Percentiles rank a stretch among this genome's conserved stretches.
Evolutionary conservation across 1,139 yeast genomes (phyloP).

Genomic region (Yamadazyma blattariae): DNA sequence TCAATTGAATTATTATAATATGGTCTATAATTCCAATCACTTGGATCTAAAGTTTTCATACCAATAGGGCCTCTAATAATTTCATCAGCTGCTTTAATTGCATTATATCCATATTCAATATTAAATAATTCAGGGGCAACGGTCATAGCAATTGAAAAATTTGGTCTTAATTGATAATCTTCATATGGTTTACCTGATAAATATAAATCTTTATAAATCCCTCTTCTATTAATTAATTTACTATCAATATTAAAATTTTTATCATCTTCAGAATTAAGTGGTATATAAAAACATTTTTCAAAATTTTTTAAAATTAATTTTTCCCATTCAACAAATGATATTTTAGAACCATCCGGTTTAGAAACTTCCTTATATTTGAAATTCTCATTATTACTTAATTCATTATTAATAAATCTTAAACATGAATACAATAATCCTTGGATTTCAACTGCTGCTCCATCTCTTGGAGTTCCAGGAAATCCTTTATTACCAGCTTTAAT

Average conservation of each 20-base stretch:
- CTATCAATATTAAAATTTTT: conserved; percentile 58
- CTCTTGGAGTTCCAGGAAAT: conserved; percentile 94
- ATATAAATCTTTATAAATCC: conserved; percentile 87
- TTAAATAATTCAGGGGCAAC: conserved; percentile 92
- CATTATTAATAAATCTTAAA: conserved; percentile 69
- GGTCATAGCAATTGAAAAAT: conserved; percentile 86
- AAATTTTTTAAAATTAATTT: conserved; percentile 64
- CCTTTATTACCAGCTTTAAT: conserved; percentile 80
- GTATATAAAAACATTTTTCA: conserved; percentile 76
- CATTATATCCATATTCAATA: conserved; percentile 54
- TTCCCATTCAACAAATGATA: conserved; percentile 70
- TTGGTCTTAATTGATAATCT: conserved; percentile 91
- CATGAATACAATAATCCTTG: conserved; percentile 85
- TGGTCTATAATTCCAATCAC: conserved; percentile 88
- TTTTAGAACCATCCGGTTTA: conserved; percentile 48
- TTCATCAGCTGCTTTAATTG: conserved; percentile 69
- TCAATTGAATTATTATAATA: conserved; percentile 81
- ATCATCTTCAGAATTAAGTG: conserved; percentile 55
- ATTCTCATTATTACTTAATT: conserved; percentile 30
- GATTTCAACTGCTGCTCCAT: conserved; percentile 94
- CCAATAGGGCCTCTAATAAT: conserved; percentile 86
- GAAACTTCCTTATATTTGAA: conserved; percentile 58
- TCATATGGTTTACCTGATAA: conserved; percentile 82
- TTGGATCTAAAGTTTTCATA: conserved; percentile 88
- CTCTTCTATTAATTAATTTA: conserved; percentile 76